phyloP scores from a whole-genome alignment of 352 stramenopile genomes.

The Phytophthora hybrid region DNA sequence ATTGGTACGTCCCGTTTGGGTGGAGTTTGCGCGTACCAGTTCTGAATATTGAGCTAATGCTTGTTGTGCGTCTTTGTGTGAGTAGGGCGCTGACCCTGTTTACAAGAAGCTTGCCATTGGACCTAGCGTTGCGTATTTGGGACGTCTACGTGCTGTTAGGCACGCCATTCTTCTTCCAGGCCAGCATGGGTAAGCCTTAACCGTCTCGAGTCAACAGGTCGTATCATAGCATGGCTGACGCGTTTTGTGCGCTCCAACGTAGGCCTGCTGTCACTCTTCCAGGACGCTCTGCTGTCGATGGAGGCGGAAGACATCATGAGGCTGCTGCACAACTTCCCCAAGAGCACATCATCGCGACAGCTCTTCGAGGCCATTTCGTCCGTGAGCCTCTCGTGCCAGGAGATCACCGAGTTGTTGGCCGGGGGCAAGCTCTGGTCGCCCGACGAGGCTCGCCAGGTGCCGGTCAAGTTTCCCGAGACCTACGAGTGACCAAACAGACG shows the following conservation, averaged over 20 bases:
- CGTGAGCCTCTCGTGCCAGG: constrained; percentile 71
- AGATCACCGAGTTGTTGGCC: constrained; percentile 74
- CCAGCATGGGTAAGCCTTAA: constrained; percentile 71
- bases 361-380: constrained; percentile 75
- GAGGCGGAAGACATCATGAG: constrained; percentile 81
- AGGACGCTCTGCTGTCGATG: constrained; percentile 76
- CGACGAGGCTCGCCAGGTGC: constrained; percentile 63
- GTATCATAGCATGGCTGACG: constrained; percentile 13
- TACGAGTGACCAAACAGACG: constrained; percentile 52
- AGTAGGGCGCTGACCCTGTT: constrained; percentile 83
- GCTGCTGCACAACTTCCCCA: constrained; percentile 79
- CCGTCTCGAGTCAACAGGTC: neutral
- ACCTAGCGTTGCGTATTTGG: constrained; percentile 82
- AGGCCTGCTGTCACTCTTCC: constrained; percentile 79
- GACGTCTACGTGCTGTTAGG: constrained; percentile 85
- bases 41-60: neutral
- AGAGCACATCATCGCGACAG: constrained; percentile 63
- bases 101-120: constrained; percentile 74
- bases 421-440: constrained; percentile 83
- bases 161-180: constrained; percentile 89
- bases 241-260: neutral
- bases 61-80: constrained; percentile 8
- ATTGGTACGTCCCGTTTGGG: constrained; percentile 62
- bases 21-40: neutral
- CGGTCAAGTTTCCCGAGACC: constrained; percentile 78